Base-by-base conservation (phyloP, 352 stramenopile genomes). In the Phytophthora gonapodyides region DNA sequence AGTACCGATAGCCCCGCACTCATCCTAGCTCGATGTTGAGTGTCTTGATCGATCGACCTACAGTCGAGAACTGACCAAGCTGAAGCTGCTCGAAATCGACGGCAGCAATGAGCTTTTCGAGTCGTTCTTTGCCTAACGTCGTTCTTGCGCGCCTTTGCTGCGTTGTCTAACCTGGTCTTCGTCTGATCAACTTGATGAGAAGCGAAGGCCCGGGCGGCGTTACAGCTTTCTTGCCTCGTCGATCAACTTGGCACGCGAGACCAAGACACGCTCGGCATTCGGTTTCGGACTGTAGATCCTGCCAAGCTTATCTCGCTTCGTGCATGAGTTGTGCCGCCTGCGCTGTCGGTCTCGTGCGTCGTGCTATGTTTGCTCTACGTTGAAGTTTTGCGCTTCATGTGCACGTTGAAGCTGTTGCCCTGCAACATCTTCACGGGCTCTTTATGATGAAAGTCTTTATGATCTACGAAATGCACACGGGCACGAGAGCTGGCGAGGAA, bases 391-490 rank as follows among this genome's bases (percentile, higher is more conserved):
- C 21, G 21, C 21, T 24, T 24, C 21, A 3, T 3, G 24, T 27
- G 24, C 2, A 27, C 24, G 24, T 27, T 27, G 24, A 27, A 27
- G 24, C 24, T 3, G 24, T 27, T 27, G 24, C 24, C 24, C 24
- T 27, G 6, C 24, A 27, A 27, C 24, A 27, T 27, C 24, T 27
- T 27, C 2, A 27, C 4, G 24, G 24, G 2, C 2, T 27, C 4
- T 27, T 27, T 27, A 0, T 4, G 24, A 27, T 27, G 24, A 27
- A 27, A 27, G 4, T 27, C 24, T 27, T 27, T 27, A 27, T 27
- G 24, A 27, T 3, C 24, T 60, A 64, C 36, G 56, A 49, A 7
- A 64, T 50, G 37, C 42, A 49, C 16, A 51, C 46, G 13, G 56
- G 37, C 7, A 58, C 46, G 5, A 64, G 38, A n/a, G 12, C n/a